Evolutionary conservation across 139 green algal species (phyloP), one percentile per base, ranked within the genome.

Genomic region (Chlamydomonas sphaeroides): DNA sequence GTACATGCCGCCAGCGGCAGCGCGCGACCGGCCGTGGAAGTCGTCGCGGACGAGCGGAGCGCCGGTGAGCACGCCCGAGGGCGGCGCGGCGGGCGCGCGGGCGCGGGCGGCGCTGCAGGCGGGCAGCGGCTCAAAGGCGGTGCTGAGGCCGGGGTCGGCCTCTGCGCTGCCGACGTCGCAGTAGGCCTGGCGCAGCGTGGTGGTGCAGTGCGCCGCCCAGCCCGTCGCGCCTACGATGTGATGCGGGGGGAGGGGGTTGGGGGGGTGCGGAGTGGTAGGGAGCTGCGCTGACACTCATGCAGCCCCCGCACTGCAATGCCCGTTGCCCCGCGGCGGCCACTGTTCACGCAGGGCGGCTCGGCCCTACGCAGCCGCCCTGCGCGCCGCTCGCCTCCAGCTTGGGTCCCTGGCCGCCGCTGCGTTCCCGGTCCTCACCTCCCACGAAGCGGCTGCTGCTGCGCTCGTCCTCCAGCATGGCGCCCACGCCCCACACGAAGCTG

Each of bases 391-490:
- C 68, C 68, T 39, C 30, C 21, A 36, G 35, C 33, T 10, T 2
- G 8, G 26, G 20, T 1, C 35, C 26, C 39, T 2, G 42, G 38
- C 17, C 68, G 68, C 42, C n/a, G n/a, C n/a, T n/a, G n/a, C n/a
- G n/a, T n/a, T n/a, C n/a, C n/a, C n/a, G n/a, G n/a, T n/a, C n/a
- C n/a, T n/a, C n/a, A n/a, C n/a, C n/a, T n/a, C n/a, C n/a, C n/a
- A n/a, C n/a, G n/a, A n/a, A n/a, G n/a, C n/a, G n/a, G n/a, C n/a
- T n/a, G n/a, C n/a, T n/a, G n/a, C n/a, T n/a, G n/a, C n/a, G n/a
- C n/a, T 75, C 42, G 68, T 75, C 68, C 30, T 75, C 68, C 68
- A 75, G 68, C 68, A 75, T 75, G 30, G 68, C 42, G 10, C 68
- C 68, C 32, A 35, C 28, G 15, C 68, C 68, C 68, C 68, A 75